Evolutionary conservation across 352 stramenopile genomes (phyloP).

Genomic region (Globisporangium cystogenes): DNA sequence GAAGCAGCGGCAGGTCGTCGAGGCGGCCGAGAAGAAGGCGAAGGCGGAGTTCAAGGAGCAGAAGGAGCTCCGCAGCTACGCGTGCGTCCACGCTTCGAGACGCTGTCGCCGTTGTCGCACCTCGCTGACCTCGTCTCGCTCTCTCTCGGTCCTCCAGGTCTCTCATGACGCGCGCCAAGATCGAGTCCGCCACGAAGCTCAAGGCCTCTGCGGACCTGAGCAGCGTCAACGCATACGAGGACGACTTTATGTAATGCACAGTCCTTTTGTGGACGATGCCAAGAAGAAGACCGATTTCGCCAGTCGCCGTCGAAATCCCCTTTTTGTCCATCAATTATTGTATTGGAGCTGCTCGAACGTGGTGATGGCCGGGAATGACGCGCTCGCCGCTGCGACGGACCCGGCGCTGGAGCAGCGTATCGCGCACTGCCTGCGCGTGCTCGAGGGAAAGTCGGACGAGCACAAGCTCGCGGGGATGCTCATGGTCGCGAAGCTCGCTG

Average conservation of each 20-base stretch:
- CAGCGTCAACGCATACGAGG: constrained; percentile 57
- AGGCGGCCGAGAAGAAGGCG: constrained; percentile 40
- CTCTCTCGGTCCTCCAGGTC: constrained; percentile 19
- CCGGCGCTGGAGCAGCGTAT: constrained; percentile 11
- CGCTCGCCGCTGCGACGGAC: not conserved
- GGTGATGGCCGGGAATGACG: too few relatives aligned
- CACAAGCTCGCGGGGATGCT: constrained; percentile 86
- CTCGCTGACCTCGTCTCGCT: too few relatives aligned
- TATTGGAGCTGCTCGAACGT: too few relatives aligned
- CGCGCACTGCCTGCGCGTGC: constrained; percentile 61
- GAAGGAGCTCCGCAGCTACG: constrained; percentile 73
- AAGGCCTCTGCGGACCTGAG: constrained; percentile 7
- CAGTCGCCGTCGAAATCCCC: too few relatives aligned
- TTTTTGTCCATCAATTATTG: not conserved
- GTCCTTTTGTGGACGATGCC: too few relatives aligned
- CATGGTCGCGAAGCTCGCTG: constrained; percentile 79
- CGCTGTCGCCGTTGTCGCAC: not conserved
- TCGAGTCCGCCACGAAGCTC: constrained; percentile 31
- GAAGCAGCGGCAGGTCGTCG: constrained; percentile 52
- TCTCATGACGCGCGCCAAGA: constrained; percentile 64
- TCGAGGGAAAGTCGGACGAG: constrained; percentile 68
- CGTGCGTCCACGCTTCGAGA: constrained; percentile 26
- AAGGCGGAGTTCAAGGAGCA: constrained; percentile 62
- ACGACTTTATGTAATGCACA: constrained; percentile 66
- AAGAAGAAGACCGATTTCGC: not conserved